phyloP scores from a whole-genome alignment of 2,329 filamentous ascomycete species.

The Pseudogymnoascus sp. region DNA sequence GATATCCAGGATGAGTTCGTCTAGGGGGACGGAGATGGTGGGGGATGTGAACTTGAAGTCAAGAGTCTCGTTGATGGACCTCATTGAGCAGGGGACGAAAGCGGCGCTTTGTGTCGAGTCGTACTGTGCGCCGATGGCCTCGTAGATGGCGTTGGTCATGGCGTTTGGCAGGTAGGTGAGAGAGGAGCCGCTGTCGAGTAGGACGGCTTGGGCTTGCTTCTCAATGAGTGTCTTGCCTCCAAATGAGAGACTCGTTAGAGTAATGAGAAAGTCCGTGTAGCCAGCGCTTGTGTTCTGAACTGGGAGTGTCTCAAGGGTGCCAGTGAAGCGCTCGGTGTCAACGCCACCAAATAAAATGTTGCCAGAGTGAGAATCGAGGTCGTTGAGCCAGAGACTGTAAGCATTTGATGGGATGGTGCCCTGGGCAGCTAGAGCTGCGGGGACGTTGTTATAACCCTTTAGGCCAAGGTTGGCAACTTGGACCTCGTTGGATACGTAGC shows the following conservation, averaged over 20 bases:
- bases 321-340: conserved; percentile 56
- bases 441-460: conserved; percentile 58
- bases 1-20: conserved; percentile 50
- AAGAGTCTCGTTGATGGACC: conserved; percentile 33
- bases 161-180: conserved; percentile 57
- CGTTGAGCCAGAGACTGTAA: conserved; percentile 69
- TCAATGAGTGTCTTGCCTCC: conserved; percentile 35
- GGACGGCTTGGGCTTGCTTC: conserved; percentile 48
- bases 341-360: conserved; percentile 69
- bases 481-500: conserved; percentile 72
- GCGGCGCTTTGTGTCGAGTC: conserved; percentile 43
- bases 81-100: conserved; percentile 52
- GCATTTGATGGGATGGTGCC: conserved; percentile 56
- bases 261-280: conserved; percentile 59
- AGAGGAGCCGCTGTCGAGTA: conserved; percentile 63
- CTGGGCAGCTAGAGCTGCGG: conserved; percentile 51
- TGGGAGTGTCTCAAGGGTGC: conserved; percentile 56
- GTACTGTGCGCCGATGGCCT: conserved; percentile 50
- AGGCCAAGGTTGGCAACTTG: conserved; percentile 50
- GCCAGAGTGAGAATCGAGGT: conserved; percentile 55
- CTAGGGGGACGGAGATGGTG: conserved; percentile 46
- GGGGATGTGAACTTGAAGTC: conserved; percentile 47
- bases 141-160: conserved; percentile 46
- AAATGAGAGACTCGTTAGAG: conserved; percentile 50
- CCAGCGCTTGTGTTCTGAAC: conserved; percentile 45